Percentiles rank a stretch among this genome's conserved stretches.
Conservation (phyloP, 768 basidiomycete genomes). For the Rhizopogon roseolus region DNA sequence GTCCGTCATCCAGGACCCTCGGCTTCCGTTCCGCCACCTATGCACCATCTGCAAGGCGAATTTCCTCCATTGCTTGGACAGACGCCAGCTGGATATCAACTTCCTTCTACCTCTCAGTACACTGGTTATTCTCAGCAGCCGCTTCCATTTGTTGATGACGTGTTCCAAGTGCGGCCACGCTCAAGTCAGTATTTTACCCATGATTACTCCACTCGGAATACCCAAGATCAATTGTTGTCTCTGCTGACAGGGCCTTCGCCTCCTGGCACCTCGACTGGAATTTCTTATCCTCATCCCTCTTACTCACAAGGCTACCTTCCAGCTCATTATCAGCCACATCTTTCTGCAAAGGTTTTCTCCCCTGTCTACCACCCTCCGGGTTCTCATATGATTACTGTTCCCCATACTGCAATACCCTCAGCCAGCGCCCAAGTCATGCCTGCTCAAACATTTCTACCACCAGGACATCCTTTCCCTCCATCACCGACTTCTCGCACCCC, state of each 20-base stretch:
- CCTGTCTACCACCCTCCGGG: conserved; percentile 12
- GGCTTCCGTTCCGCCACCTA: conserved; percentile 24
- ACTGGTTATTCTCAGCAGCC: conserved; percentile 1
- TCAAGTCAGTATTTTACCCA: conserved; percentile 40
- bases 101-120: conserved; percentile 5
- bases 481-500: conserved; percentile 12
- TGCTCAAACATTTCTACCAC: conserved; percentile 10
- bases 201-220: conserved; percentile 12
- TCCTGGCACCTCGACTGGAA: conserved; percentile 4
- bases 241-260: conserved; percentile 3
- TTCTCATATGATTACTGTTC: not conserved
- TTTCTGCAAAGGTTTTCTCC: conserved; percentile 6
- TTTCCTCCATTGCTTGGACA: conserved; percentile 33
- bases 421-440: conserved; percentile 6
- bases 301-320: conserved; percentile 16
- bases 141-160: conserved; percentile 7
- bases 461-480: conserved; percentile 8
- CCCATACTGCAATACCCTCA: conserved; percentile 2
- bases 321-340: conserved; percentile 7
- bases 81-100: conserved; percentile 2
- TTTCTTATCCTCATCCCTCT: conserved; percentile 9
- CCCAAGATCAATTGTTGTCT: conserved; percentile 13
- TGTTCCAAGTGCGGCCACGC: conserved; percentile 42
- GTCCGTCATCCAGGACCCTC: conserved; percentile 13
- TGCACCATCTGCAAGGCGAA: conserved; percentile 13